These are phyloP conservation scores for Aquilaria malaccensis DNA, from an alignment of 345 rosid species.

Conservation along the genomic window DNA sequence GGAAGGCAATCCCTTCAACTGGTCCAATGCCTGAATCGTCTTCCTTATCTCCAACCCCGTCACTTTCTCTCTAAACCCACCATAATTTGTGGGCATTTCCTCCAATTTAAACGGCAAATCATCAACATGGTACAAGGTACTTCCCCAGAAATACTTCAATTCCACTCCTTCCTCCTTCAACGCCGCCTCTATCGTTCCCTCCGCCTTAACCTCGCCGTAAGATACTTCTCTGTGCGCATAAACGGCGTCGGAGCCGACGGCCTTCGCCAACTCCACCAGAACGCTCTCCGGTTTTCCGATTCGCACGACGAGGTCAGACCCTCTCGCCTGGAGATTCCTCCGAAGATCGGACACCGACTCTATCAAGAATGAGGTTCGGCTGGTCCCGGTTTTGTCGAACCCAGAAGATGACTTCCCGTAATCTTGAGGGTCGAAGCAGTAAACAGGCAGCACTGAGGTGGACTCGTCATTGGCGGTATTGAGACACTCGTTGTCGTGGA, in stretches of 20 bases:
- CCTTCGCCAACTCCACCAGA: conserved; percentile 64
- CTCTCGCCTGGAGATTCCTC: conserved; percentile 66
- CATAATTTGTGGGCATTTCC: conserved; percentile 70
- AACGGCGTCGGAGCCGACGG: conserved; percentile 77
- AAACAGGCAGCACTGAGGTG: conserved; percentile 73
- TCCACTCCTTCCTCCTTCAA: conserved; percentile 85
- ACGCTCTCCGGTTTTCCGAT: conserved; percentile 73
- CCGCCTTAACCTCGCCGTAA: conserved; percentile 67
- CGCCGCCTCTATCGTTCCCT: conserved; percentile 65
- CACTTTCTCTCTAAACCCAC: conserved; percentile 63
- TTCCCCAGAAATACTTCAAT: conserved; percentile 84
- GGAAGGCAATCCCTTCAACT: conserved; percentile 67
- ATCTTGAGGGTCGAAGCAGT: conserved; percentile 86
- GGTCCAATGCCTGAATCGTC: conserved; percentile 61
- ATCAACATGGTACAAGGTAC: conserved; percentile 76
- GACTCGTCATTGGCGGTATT: conserved; percentile 66
- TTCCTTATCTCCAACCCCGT: conserved; percentile 67
- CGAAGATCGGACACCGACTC: conserved; percentile 81
- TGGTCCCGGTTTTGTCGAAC: conserved; percentile 72
- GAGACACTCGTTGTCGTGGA: conserved; percentile 81
- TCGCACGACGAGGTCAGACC: conserved; percentile 81
- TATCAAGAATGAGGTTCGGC: conserved; percentile 63
- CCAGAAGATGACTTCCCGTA: conserved; percentile 77
- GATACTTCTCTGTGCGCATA: conserved; percentile 83
- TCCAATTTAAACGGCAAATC: conserved; percentile 81